These are phyloP conservation scores for Geotrichum cucujoidarum DNA, from an alignment of 1,139 yeast species.

Conservation along the genomic window DNA sequence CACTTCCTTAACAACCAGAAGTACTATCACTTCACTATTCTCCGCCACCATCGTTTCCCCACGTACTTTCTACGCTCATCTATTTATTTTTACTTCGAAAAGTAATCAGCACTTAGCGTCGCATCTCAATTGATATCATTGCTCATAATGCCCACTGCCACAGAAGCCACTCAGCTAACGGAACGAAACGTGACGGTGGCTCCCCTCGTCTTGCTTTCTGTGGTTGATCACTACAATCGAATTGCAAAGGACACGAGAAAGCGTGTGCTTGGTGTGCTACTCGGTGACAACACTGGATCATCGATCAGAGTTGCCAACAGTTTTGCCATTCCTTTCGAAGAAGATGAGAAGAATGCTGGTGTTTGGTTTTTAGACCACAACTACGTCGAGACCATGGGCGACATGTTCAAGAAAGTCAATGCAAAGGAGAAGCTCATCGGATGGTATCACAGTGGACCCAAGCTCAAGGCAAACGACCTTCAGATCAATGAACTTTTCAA, in stretches of 20 bases:
- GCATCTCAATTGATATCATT: neutral
- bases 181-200: slow-evolving; percentile 80
- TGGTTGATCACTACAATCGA: slow-evolving; percentile 92
- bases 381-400: slow-evolving; percentile 93
- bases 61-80: too few relatives aligned
- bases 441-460: slow-evolving; percentile 98
- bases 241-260: slow-evolving; percentile 65
- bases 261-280: slow-evolving; percentile 88
- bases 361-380: slow-evolving; percentile 98
- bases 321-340: slow-evolving; percentile 84
- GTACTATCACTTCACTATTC: neutral
- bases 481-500: slow-evolving; percentile 88
- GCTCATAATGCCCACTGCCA: slow-evolving; percentile 21
- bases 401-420: slow-evolving; percentile 94
- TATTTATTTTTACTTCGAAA: neutral
- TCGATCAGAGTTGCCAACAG: slow-evolving; percentile 46
- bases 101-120: neutral
- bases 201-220: slow-evolving; percentile 88
- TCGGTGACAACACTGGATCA: slow-evolving; percentile 60
- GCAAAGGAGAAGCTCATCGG: slow-evolving; percentile 95
- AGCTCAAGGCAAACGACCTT: slow-evolving; percentile 78
- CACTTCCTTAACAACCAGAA: neutral
- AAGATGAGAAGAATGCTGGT: slow-evolving; percentile 85
- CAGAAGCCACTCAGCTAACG: slow-evolving; percentile 20
- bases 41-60: neutral